Percentiles rank a stretch among this genome's conserved stretches.
Evolutionary conservation across 257 asterid species (phyloP).

Genomic region (Rehmannia glutinosa): DNA sequence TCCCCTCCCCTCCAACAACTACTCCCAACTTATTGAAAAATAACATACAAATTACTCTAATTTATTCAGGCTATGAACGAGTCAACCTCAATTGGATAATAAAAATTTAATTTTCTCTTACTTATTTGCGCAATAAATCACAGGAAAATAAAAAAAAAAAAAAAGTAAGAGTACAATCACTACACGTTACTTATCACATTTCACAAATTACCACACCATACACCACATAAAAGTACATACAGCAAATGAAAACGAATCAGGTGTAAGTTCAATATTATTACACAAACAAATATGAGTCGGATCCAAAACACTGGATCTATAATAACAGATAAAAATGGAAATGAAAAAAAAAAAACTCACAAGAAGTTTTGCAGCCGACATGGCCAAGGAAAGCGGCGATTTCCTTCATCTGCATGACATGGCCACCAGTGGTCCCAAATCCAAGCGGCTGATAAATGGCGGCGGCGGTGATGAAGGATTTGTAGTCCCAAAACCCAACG

Average conservation of each 20-base stretch:
- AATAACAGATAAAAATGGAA: not conserved
- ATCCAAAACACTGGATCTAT: not conserved
- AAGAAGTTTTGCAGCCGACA: constrained; percentile 80
- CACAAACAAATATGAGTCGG: no score
- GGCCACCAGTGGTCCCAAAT: constrained; percentile 84
- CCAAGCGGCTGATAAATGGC: constrained; percentile 71
- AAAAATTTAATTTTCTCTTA: not conserved
- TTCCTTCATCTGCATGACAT: constrained; percentile 68
- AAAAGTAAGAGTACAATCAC: not conserved
- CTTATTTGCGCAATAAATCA: not conserved
- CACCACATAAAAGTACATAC: no score
- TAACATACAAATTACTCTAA: not conserved
- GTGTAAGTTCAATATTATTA: not conserved
- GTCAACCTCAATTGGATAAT: not conserved
- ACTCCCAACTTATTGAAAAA: no score
- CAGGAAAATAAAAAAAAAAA: not conserved
- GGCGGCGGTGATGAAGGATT: constrained; percentile 71
- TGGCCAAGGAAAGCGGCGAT: constrained; percentile 83
- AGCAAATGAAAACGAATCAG: not conserved
- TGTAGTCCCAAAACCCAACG: constrained; percentile 77
- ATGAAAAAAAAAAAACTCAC: constrained; percentile 35
- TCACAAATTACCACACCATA: no score
- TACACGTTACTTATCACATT: no score
- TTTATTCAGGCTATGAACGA: not conserved
- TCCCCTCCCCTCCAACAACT: no score